A percentile compares a stretch with the other conserved stretches of the same genome.
Conservation (phyloP, 176 grass and related monocot species). For the Aegilops umbellulata region DNA sequence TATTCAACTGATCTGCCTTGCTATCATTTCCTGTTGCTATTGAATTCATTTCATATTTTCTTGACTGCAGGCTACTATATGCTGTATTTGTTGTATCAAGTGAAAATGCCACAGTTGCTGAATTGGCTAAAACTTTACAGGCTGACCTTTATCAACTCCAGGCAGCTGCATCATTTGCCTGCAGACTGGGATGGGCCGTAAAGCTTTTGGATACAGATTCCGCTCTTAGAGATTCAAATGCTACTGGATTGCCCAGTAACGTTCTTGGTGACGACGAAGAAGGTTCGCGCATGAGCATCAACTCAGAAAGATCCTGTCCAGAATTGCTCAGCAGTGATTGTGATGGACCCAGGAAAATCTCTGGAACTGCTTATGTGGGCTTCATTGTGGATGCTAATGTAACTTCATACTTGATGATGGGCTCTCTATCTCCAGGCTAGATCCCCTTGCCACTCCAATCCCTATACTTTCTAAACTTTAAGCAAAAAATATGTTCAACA, state of each 20-base stretch:
- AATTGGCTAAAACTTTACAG: conserved; percentile 93
- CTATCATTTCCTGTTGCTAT: conserved; percentile 15
- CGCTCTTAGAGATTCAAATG: conserved; percentile 60
- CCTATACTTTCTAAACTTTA: neutral
- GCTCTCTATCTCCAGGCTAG: conserved; percentile 88
- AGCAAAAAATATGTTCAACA: neutral
- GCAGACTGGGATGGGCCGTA: conserved; percentile 81
- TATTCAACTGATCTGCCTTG: neutral
- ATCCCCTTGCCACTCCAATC: neutral
- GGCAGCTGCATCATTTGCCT: conserved; percentile 93
- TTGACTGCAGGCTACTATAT: conserved; percentile 81
- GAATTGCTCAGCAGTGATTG: conserved; percentile 52
- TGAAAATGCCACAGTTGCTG: conserved; percentile 94
- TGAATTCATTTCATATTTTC: conserved; percentile 32
- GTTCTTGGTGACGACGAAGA: conserved; percentile 74
- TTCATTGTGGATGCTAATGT: conserved; percentile 98
- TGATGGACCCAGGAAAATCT: conserved; percentile 54
- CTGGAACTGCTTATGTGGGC: conserved; percentile 66
- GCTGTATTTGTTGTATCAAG: conserved; percentile 98
- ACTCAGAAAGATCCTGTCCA: conserved; percentile 64
- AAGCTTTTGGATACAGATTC: conserved; percentile 86
- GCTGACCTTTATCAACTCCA: conserved; percentile 90
- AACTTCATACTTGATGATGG: conserved; percentile 99
- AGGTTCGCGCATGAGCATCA: conserved; percentile 49
- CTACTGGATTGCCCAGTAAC: conserved; percentile 35